Conservation (phyloP, 2,329 filamentous ascomycete species). For the Xylariales sp. region DNA sequence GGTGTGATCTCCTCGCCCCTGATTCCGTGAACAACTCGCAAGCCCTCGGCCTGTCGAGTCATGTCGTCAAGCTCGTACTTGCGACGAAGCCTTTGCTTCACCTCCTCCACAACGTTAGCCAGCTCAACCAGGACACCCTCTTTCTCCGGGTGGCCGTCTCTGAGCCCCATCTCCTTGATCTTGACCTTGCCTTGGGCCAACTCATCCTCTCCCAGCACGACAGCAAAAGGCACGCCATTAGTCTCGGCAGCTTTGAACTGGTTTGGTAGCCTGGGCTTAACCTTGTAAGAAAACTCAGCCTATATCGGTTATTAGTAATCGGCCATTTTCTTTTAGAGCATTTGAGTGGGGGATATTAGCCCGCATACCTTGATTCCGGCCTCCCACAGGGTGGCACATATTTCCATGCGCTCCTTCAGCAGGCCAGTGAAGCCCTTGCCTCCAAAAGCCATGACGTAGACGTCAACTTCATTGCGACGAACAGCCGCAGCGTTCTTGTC, state of each 20-base stretch:
- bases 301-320: too few species aligned
- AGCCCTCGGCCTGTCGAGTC: conserved; percentile 36
- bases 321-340: too few species aligned
- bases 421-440: conserved; percentile 79
- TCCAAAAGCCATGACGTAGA: conserved; percentile 92
- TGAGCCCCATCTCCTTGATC: conserved; percentile 71
- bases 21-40: conserved; percentile 42
- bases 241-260: conserved; percentile 90
- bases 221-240: conserved; percentile 74
- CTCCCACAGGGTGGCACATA: conserved; percentile 75
- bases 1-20: conserved; percentile 31
- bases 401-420: conserved; percentile 76
- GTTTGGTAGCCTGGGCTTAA: conserved; percentile 80
- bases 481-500: conserved; percentile 35
- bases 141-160: conserved; percentile 85
- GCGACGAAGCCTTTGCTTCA: conserved; percentile 37
- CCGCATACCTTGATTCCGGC: conserved; percentile 73
- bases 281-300: conserved; percentile 86
- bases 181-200: conserved; percentile 77
- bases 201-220: conserved; percentile 91
- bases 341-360: background rate
- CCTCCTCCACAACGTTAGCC: conserved; percentile 57
- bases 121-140: conserved; percentile 74
- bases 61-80: conserved; percentile 40
- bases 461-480: conserved; percentile 75